phyloP scores from a whole-genome alignment of 2,329 filamentous ascomycete genomes.

The Colletotrichum eleusines region DNA sequence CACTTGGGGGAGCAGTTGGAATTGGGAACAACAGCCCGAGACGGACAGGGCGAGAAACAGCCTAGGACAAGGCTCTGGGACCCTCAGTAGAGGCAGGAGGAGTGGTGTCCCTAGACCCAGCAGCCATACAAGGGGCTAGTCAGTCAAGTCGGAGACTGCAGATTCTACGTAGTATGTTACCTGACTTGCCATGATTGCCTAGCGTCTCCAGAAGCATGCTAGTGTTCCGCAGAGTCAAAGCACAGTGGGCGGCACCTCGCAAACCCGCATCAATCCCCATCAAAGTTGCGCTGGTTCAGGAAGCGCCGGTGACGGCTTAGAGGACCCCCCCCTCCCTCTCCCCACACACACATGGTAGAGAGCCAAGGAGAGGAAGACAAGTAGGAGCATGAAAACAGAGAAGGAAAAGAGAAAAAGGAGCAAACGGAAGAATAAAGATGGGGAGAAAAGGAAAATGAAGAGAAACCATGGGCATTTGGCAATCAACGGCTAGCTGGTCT shows the following conservation, averaged over 20 bases:
- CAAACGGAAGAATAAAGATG: background rate
- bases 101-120: background rate
- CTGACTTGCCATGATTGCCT: slow-evolving; percentile 24
- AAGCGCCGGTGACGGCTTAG: slow-evolving; percentile 7
- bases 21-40: background rate
- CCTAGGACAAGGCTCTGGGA: slow-evolving; percentile 18
- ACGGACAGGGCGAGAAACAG: slow-evolving; percentile 27
- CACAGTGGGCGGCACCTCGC: background rate
- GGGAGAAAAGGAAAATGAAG: background rate
- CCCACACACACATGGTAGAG: slow-evolving; percentile 11
- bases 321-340: too few species aligned
- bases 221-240: background rate
- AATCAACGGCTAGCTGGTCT: background rate
- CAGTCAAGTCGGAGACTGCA: background rate
- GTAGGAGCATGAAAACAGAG: background rate
- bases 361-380: background rate
- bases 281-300: slow-evolving; percentile 3
- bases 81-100: background rate
- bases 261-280: slow-evolving; percentile 1
- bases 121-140: background rate
- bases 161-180: slow-evolving; percentile 7
- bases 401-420: background rate
- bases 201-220: slow-evolving; percentile 10
- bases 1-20: background rate
- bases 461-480: background rate